Base-by-base conservation (phyloP, 176 grass and related monocot species). In the Lolium multiflorum region DNA sequence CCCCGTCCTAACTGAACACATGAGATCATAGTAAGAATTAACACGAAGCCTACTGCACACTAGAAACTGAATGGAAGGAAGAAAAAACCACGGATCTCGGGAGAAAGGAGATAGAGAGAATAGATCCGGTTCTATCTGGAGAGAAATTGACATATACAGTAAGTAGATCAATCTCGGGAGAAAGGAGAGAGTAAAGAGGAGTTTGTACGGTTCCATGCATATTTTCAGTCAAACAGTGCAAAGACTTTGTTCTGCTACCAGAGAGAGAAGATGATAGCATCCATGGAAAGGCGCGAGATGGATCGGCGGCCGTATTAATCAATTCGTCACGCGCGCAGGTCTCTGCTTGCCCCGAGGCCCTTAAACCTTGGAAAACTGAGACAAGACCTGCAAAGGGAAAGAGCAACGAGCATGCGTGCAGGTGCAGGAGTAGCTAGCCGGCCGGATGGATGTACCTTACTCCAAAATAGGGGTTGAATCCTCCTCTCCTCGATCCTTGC, bases 391-490 rank as follows among this genome's bases (percentile, higher is more conserved):
- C 88, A 20, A 75, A 84, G 58, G 20, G 38, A 17, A 77, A 83
- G 80, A 24, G 70, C 57, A 58, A 76, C 57, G 25, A 50, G 20
- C 76, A 73, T 44, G 66, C 51, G 76, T 63, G 47, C 58, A 78
- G 75, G 3, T 68, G 31, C 65, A 49, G 38, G 21, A 46, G 52
- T 43, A 50, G 39, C 52, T 43, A 50, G 39, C 52, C 37, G 74
- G 12, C 25, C 25, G 5, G 17, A 43, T 37, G 17, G 77, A 75
- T 72, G 67, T 75, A 81, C 49, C 77, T 85, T 76, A 79, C 62
- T 81, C 59, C 77, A 81, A 89, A 85, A 83, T 76, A 85, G 51
- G 82, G 71, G 82, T 85, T 76, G 76, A 65, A 74, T 0, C 5
- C 6, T 7, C 62, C 25, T 51, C n/a, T n/a, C 41, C 87, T 89